Conservation (phyloP, 2,329 filamentous ascomycete genomes). For the Dactylonectria macrodidyma region DNA sequence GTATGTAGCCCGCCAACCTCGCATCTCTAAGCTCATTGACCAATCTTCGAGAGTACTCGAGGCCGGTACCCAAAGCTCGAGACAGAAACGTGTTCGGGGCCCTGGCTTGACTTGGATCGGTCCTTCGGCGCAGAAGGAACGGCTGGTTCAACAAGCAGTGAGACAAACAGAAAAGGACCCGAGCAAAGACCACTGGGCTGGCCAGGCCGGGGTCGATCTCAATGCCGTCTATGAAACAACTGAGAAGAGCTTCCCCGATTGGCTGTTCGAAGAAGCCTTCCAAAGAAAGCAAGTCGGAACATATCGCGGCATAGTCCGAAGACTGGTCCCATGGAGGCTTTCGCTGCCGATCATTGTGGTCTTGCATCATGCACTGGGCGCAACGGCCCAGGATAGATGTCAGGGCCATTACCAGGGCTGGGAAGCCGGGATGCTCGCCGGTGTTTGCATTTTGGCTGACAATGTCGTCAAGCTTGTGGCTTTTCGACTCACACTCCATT, state of each 20-base stretch:
- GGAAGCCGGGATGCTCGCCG: not conserved
- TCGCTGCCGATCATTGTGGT: not conserved
- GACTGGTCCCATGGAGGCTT: not conserved
- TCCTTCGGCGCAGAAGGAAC: not conserved
- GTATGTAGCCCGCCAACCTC: not conserved
- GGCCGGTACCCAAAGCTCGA: not conserved
- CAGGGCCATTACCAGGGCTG: not conserved
- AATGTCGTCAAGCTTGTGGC: not conserved
- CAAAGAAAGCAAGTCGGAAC: not conserved
- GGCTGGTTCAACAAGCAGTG: not conserved
- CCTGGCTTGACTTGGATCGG: not conserved
- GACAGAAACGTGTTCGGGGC: not conserved
- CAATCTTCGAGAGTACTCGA: not conserved
- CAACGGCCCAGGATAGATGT: not conserved
- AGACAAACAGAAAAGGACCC: not conserved
- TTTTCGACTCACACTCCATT: not conserved
- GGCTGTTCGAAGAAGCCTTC: not conserved
- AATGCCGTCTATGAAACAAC: not conserved
- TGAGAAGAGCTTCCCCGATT: not conserved
- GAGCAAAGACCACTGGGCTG: not conserved
- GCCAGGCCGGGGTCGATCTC: not conserved
- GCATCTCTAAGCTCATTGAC: not conserved
- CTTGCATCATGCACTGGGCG: not conserved
- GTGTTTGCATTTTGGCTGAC: not conserved
- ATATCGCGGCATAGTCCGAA: not conserved